Base-by-base conservation (phyloP, 2,329 filamentous ascomycete genomes). In the Fonsecaea multimorphosa region DNA sequence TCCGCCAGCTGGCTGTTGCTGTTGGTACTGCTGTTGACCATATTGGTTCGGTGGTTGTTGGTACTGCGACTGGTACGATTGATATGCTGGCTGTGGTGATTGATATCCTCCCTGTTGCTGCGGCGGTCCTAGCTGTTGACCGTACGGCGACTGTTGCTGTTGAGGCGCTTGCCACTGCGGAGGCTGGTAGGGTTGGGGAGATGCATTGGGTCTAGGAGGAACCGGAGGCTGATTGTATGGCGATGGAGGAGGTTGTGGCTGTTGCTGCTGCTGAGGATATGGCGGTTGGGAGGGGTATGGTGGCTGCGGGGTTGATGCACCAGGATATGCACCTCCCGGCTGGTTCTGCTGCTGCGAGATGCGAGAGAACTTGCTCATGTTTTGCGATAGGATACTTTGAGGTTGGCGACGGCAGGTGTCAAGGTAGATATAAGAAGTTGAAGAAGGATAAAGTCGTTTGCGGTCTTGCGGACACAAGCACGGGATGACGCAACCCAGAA, bases 181-280 rank as follows among this genome's bases (percentile, higher is more conserved):
- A 64, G 79, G 79, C 49, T 79, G 75, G 63, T 80, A 80, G 55
- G 72, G 70, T 55, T 74, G 73, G 58, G 74, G 77, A 40, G 75
- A 73, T 64, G 78, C 75, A 63, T 69, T 75, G 34, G 76, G 74
- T 61, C 74, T 72, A 54, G 76, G 73, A 61, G 73, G 72, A 59
- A 75, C 72, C 56, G 73, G 72, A 68, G 76, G 72, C 61, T 80
- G 78, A 44, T 77, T 65, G 65, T 77, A 77, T 54, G 70, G 72
- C 34, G 74, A 68, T 24, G 61, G 16, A 16, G 64, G 54, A 40
- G 59, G 68, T 66, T 57, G 74, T 68, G 61, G 75, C 70, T 53
- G 58, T 29, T 52, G 61, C 53, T 57, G 70, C 24, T 56, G 61
- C 57, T 59, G 70, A 29, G 76, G 73, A 68, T 79, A 76, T 22